A percentile compares a stretch with the other conserved stretches of the same genome.
Evolutionary conservation across 1,284 basidiomycete species (phyloP).

Genomic region (Thecaphora thlaspeos): DNA sequence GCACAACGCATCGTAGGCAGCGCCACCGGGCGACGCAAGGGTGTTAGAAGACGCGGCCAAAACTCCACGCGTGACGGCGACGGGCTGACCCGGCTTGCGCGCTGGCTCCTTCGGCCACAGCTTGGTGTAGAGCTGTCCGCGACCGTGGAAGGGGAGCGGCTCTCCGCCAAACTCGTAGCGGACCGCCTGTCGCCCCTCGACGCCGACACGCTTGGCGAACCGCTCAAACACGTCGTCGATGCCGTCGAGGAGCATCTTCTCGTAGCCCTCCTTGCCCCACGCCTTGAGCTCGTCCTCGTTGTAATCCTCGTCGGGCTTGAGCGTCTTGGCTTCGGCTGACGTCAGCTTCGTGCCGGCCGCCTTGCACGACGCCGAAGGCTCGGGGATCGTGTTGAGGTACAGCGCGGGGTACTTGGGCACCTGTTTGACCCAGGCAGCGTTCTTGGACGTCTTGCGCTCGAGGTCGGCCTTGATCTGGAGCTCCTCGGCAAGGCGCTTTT

Average conservation of each 20-base stretch:
- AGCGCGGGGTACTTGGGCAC: constrained; percentile 34
- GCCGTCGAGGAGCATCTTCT: constrained; percentile 46
- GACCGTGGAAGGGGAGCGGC: constrained; percentile 46
- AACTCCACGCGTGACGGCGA: constrained; percentile 17
- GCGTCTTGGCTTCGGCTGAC: constrained; percentile 20
- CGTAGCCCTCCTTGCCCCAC: constrained; percentile 48
- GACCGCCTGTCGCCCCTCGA: constrained; percentile 49
- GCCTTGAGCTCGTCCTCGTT: constrained; percentile 33
- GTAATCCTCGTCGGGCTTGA: constrained; percentile 15
- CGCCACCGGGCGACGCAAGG: neutral
- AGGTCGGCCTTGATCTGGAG: constrained; percentile 52
- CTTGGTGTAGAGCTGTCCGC: constrained; percentile 34
- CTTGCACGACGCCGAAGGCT: constrained; percentile 36
- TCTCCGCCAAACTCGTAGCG: constrained; percentile 52
- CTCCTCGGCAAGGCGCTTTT: constrained; percentile 50
- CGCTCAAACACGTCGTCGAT: constrained; percentile 53
- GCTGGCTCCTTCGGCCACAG: constrained; percentile 39
- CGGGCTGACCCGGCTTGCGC: constrained; percentile 6
- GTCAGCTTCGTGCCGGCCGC: constrained; percentile 19
- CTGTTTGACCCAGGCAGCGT: constrained; percentile 35
- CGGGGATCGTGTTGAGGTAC: constrained; percentile 53
- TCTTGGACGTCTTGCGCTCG: constrained; percentile 10
- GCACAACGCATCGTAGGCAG: constrained; percentile 4
- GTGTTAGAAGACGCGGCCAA: constrained; percentile 4
- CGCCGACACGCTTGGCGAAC: constrained; percentile 44